Evolutionary conservation across 2,329 filamentous ascomycete genomes (phyloP), one percentile per base, ranked within the genome.

Genomic region (Nothopassalora personata): DNA sequence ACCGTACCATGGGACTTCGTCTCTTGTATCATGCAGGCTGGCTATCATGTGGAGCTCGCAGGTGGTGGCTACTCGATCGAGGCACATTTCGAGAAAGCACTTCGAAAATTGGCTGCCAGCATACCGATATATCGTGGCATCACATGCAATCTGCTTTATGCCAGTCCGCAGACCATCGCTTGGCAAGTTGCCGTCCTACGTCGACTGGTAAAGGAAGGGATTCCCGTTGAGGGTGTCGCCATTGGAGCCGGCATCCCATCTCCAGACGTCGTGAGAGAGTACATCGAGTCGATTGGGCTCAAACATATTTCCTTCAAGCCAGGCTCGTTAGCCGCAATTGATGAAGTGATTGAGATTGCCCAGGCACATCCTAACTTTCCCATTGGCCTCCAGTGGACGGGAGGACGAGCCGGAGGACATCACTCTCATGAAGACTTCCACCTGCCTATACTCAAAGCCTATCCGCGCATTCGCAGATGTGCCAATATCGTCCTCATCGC

Each of bases 301-400:
- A 93, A 94, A 78, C 90, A 96, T 73, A 94, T 96, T 66, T 81
- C 86, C 23, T 95, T 96, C 82, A 96, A 96, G 80, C 91, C 91
- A 36, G 90, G 91, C 61, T 95, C 90, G n/a, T 80, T 83, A 19
- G 86, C 90, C 66, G 92, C 93, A 2, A 90, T 89, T 19, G 82
- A 86, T 60, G 81, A 90, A 67, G 90, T 94, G 54, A 86, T 96
- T 74, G 92, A 93, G 73, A 91, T 96, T 70, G 91, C 91, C 63
- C 92, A 89, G 75, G 89, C 89, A 10, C 91, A 95, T 72, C 90
- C 91, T 1, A 86, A 83, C 23, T 95, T 96, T 81, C 91, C 91
- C 18, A 83, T 96, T 49, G 84, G 95, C 47, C 78, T 95, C 57
- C 91, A 96, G 76, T 96, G 91, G 91, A 96, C 91, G 97, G 64